These are phyloP conservation scores for Canavalia gladiata DNA, from an alignment of 306 rosid species.

Conservation along the genomic window DNA sequence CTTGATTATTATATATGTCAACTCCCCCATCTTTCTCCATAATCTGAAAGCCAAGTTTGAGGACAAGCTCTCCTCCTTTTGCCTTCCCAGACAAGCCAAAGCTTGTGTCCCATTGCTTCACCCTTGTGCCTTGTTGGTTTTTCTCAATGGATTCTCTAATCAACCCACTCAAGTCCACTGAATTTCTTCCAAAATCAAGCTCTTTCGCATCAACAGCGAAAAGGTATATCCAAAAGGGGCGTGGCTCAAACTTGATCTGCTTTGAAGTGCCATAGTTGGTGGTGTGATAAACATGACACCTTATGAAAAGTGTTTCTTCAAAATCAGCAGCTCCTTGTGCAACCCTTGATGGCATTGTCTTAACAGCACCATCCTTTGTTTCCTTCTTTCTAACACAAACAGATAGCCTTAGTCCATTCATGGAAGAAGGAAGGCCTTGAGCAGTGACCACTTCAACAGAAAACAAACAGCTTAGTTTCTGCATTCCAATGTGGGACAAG, in stretches of 20 bases:
- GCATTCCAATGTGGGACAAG: slow-evolving; percentile 88
- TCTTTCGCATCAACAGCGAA: slow-evolving; percentile 90
- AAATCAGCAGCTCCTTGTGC: slow-evolving; percentile 95
- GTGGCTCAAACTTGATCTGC: slow-evolving; percentile 79
- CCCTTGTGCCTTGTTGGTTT: slow-evolving; percentile 68
- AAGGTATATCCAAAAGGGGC: slow-evolving; percentile 79
- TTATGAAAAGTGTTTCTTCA: slow-evolving; percentile 90
- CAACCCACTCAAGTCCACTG: slow-evolving; percentile 77
- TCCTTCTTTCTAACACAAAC: slow-evolving; percentile 91
- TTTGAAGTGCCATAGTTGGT: slow-evolving; percentile 56
- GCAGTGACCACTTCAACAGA: slow-evolving; percentile 85
- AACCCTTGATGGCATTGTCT: slow-evolving; percentile 94
- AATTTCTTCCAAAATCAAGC: slow-evolving; percentile 83
- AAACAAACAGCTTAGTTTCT: slow-evolving; percentile 82
- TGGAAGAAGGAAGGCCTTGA: slow-evolving; percentile 92
- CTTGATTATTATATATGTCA: slow-evolving; percentile 72
- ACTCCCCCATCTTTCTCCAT: slow-evolving; percentile 96
- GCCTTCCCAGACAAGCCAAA: slow-evolving; percentile 87
- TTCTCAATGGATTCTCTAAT: slow-evolving; percentile 80
- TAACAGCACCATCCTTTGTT: slow-evolving; percentile 92
- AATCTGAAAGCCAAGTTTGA: slow-evolving; percentile 92
- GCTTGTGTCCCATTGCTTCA: slow-evolving; percentile 87
- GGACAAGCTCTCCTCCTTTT: slow-evolving; percentile 83
- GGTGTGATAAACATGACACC: slow-evolving; percentile 74
- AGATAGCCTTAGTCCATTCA: slow-evolving; percentile 89